A percentile compares a stretch with the other conserved stretches of the same genome.
These are phyloP conservation scores for Trichoderma erinaceum DNA, from an alignment of 495 filamentous ascomycete species.

Conservation along the genomic window DNA sequence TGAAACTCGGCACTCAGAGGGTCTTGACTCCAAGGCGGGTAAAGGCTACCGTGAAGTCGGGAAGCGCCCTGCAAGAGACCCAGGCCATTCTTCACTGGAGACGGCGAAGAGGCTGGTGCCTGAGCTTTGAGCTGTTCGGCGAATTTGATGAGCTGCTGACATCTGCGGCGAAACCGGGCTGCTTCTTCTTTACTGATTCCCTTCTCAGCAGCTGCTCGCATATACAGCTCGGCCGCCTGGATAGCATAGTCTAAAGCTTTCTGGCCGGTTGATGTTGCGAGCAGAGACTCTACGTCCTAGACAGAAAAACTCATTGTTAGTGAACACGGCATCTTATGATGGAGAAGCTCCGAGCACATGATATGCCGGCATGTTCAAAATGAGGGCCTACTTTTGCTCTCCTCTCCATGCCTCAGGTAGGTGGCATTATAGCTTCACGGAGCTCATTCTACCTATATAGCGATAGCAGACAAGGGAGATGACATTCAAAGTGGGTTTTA, in stretches of 20 bases:
- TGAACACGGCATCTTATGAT: not conserved
- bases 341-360: not conserved
- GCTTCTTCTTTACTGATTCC: constrained; percentile 50
- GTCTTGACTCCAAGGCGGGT: constrained; percentile 69
- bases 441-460: not conserved
- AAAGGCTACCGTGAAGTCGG: constrained; percentile 70
- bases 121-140: constrained; percentile 68
- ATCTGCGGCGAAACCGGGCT: constrained; percentile 54
- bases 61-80: constrained; percentile 72
- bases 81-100: constrained; percentile 59
- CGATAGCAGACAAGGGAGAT: not conserved
- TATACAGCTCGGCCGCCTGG: constrained; percentile 67
- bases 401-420: constrained; percentile 14
- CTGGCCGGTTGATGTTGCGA: constrained; percentile 50
- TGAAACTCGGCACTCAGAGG: constrained; percentile 53
- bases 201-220: constrained; percentile 56
- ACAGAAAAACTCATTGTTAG: not conserved
- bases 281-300: constrained; percentile 55
- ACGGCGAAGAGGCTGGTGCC: constrained; percentile 20
- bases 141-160: constrained; percentile 55
- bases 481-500: not conserved
- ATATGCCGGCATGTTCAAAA: not conserved
- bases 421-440: constrained; percentile 1
- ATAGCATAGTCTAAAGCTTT: constrained; percentile 69
- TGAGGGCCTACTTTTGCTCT: not conserved